Evolutionary conservation across 257 asterid species (phyloP).

Genomic region (Rehmannia glutinosa): DNA sequence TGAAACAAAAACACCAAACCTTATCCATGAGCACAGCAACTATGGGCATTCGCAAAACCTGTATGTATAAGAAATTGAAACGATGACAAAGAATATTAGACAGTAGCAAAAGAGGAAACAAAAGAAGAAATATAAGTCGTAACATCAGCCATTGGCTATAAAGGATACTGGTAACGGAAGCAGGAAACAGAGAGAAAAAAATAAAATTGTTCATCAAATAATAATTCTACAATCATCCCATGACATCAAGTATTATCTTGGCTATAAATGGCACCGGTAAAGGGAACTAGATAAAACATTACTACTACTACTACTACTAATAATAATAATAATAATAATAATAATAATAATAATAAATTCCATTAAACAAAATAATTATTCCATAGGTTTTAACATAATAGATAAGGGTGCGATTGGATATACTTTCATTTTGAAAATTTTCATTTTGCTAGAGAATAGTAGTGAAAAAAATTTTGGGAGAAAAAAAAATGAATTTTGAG

Average conservation of each 20-base stretch:
- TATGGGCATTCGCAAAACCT: conserved; percentile 87
- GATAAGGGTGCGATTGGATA: too few relatives aligned
- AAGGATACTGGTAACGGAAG: neutral
- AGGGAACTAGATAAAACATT: neutral
- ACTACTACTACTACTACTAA: too few relatives aligned
- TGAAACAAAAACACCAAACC: conserved; percentile 34
- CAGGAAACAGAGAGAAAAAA: neutral
- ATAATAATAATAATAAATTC: too few relatives aligned
- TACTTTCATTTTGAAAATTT: too few relatives aligned
- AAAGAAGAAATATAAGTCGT: neutral
- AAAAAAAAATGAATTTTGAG: too few relatives aligned
- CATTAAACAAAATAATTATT: too few relatives aligned
- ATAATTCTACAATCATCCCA: neutral
- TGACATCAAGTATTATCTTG: neutral
- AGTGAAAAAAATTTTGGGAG: too few relatives aligned
- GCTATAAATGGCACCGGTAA: neutral
- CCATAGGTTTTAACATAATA: too few relatives aligned
- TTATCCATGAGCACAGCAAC: conserved; percentile 53
- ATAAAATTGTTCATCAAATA: neutral
- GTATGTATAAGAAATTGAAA: conserved; percentile 16
- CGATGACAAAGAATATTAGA: conserved; percentile 5
- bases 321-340: too few relatives aligned
- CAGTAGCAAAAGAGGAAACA: neutral
- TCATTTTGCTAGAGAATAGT: too few relatives aligned
- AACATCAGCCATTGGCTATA: neutral